Percentiles rank a stretch among this genome's conserved stretches.
Conservation (phyloP, 2,329 filamentous ascomycete species). For the Botrytis paeoniae region DNA sequence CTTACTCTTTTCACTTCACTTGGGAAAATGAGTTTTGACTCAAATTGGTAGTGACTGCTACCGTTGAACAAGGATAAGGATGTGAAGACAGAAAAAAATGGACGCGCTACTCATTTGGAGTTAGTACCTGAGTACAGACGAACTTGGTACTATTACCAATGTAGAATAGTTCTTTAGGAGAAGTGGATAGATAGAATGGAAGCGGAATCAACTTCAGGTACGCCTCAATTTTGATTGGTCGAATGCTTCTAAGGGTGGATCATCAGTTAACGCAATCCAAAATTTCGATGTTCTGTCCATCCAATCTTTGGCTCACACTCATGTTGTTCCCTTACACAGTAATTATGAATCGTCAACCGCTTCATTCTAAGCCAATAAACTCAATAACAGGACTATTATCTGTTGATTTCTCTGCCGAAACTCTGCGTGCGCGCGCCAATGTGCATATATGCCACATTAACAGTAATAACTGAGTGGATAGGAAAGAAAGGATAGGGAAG, state of each 20-base stretch:
- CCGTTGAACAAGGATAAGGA: background rate
- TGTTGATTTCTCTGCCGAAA: background rate
- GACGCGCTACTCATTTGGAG: background rate
- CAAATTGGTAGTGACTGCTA: background rate
- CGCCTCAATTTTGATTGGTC: background rate
- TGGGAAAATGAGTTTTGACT: conserved; percentile 1
- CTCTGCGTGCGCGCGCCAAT: background rate
- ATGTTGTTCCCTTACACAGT: background rate
- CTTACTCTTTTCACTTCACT: background rate
- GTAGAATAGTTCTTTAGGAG: background rate
- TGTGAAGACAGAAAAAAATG: background rate
- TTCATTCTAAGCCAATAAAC: background rate
- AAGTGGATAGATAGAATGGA: background rate
- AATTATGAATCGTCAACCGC: conserved; percentile 4
- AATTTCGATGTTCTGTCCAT: background rate
- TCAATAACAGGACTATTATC: background rate
- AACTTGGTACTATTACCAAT: background rate
- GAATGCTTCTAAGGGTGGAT: background rate
- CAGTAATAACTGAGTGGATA: background rate
- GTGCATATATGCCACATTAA: background rate
- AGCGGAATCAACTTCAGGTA: background rate
- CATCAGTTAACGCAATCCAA: background rate
- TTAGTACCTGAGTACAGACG: background rate
- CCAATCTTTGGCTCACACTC: background rate
- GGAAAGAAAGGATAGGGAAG: background rate